Percentiles rank a stretch among this genome's conserved stretches.
These are phyloP conservation scores for Obba rivulosa DNA, from an alignment of 768 basidiomycete species.

Conservation along the genomic window DNA sequence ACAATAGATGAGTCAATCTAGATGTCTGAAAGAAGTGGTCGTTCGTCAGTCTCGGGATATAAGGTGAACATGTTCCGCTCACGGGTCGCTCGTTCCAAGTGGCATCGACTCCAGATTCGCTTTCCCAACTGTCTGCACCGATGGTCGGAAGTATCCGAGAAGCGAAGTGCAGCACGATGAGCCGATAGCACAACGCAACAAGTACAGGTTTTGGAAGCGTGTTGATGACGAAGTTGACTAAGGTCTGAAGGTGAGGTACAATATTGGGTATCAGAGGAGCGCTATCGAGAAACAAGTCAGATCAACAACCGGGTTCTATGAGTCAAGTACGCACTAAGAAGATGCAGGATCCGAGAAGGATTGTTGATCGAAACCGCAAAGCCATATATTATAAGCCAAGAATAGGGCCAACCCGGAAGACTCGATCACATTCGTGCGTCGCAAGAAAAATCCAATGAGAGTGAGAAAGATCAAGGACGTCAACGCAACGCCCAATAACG, in stretches of 20 bases:
- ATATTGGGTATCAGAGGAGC: slow-evolving; percentile 75
- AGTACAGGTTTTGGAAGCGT: slow-evolving; percentile 84
- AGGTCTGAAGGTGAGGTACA: slow-evolving; percentile 72
- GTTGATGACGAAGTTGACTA: slow-evolving; percentile 77
- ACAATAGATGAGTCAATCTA: slow-evolving; percentile 61
- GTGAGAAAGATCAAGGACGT: slow-evolving; percentile 89
- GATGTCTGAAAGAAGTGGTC: slow-evolving; percentile 50
- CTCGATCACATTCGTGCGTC: slow-evolving; percentile 90
- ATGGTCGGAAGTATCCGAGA: slow-evolving; percentile 82
- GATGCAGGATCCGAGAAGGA: slow-evolving; percentile 70
- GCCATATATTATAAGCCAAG: slow-evolving; percentile 87
- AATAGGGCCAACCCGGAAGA: slow-evolving; percentile 84
- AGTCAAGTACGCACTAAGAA: slow-evolving; percentile 55
- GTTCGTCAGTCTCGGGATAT: not conserved
- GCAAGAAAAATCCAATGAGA: slow-evolving; percentile 82
- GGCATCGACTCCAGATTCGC: slow-evolving; percentile 54
- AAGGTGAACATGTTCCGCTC: slow-evolving; percentile 16
- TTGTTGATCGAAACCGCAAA: slow-evolving; percentile 75
- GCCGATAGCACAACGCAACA: slow-evolving; percentile 71
- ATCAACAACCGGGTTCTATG: too few relatives aligned
- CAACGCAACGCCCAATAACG: slow-evolving; percentile 81
- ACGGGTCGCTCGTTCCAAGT: slow-evolving; percentile 76
- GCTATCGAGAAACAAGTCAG: slow-evolving; percentile 33
- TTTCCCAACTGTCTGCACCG: slow-evolving; percentile 75
- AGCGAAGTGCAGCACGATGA: slow-evolving; percentile 76